Conservation (phyloP, 805 yeast species). For the Zygosaccharomyces siamensis region DNA sequence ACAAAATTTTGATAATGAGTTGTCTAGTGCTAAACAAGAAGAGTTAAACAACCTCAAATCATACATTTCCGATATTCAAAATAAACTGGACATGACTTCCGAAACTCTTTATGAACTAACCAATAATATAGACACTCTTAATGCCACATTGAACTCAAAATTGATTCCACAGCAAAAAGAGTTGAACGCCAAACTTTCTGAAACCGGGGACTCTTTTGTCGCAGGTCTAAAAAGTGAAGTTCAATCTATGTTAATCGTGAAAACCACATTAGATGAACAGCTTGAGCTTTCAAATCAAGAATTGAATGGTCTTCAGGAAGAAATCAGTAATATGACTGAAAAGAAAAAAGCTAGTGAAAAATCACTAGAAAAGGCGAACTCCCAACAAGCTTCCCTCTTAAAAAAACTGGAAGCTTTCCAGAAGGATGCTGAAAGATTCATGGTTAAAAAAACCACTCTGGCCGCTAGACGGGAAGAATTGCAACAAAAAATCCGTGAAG, state of each 20-base stretch:
- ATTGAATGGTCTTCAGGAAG: conserved; percentile 26
- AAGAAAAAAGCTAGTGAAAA: conserved; percentile 35
- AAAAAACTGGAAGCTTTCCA: conserved; percentile 56
- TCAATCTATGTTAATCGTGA: conserved; percentile 30
- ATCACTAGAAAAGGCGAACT: conserved; percentile 46
- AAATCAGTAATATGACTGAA: conserved; percentile 27
- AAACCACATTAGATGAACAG: conserved; percentile 28
- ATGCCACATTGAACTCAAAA: conserved; percentile 56
- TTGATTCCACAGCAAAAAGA: conserved; percentile 49
- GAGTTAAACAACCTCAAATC: conserved; percentile 41
- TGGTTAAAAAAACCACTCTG: conserved; percentile 58
- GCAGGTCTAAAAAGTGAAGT: conserved; percentile 18
- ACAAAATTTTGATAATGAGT: conserved; percentile 49
- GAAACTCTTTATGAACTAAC: conserved; percentile 25
- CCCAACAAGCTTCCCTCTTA: conserved; percentile 50
- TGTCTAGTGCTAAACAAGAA: conserved; percentile 47
- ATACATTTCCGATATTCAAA: conserved; percentile 42
- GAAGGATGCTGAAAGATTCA: conserved; percentile 57
- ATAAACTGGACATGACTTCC: conserved; percentile 38
- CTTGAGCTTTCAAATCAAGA: conserved; percentile 32
- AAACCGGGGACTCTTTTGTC: conserved; percentile 13
- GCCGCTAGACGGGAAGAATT: conserved; percentile 63
- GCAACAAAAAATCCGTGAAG: conserved; percentile 65
- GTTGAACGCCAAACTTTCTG: conserved; percentile 26
- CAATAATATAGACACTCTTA: conserved; percentile 32